Base-by-base conservation (phyloP, 371 early-diverging fungal species). In the Basidiobolus meristosporus region DNA sequence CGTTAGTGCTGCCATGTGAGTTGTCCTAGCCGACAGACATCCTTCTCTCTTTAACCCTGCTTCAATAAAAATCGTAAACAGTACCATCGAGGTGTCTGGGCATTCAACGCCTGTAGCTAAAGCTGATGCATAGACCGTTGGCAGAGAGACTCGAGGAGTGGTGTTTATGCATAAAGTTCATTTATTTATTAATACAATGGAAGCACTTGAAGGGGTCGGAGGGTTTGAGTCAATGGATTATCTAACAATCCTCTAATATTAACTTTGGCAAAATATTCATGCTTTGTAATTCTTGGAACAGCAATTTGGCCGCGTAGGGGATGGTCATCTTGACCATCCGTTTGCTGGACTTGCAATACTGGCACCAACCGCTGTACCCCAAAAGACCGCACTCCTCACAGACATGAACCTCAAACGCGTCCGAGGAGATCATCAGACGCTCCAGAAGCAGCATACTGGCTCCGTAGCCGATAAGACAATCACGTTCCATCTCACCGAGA, bases 401-500 rank as follows among this genome's bases (percentile, higher is more conserved):
- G 3, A 92, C 82, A 54, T 83, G 75, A 9, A 87, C 77, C 49
- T 90, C 89, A 62, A 91, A 97, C 5, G 69, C 78, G 62, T 99
- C 99, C 3, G 89, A 88, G 19, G 90, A 90, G 35, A 81, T 68
- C 82, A 99, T 81, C 32, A 99, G 65, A 42, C 98, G 77, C 56
- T 99, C 98, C 31, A 90, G 70, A 20, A 99, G 56, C 17, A 99
- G 63, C 58, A 79, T 75, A 39, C 86, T 76, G 11, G 97, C 90
- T 42, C 99, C 99, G 66, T 98, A 93, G 47, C 93, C 97, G 56
- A 98, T 92, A 50, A 98, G 57, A 68, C 87, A 96, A 72, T 98
- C 99, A 50, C 98, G 75, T 59, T 98, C 99, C 99, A 98, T 98
- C 61, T 98, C 98, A 53, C 98, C 98, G 2, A 98, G 57, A 63